These are phyloP conservation scores for Pilasporangium apinafurcum DNA, from an alignment of 352 stramenopile genomes.

Conservation along the genomic window DNA sequence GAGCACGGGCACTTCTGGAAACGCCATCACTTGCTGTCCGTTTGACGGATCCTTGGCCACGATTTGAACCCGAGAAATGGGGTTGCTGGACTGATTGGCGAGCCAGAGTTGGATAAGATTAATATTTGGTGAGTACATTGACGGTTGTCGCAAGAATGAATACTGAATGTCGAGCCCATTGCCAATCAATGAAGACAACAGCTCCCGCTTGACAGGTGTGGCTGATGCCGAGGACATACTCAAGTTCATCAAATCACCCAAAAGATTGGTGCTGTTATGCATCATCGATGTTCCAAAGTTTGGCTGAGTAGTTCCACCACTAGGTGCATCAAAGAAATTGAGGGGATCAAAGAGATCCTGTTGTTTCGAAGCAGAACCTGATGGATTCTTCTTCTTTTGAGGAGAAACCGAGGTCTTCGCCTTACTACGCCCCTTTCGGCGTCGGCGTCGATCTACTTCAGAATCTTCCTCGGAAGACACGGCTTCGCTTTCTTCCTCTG, in stretches of 20 bases:
- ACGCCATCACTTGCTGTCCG: conserved; percentile 54
- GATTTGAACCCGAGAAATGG: conserved; percentile 45
- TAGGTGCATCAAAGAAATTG: conserved; percentile 28
- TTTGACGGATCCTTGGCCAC: conserved; percentile 15
- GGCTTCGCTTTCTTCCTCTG: conserved; percentile 25
- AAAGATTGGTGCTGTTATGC: conserved; percentile 13
- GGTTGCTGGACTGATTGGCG: conserved; percentile 54
- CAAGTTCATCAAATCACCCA: conserved; percentile 59
- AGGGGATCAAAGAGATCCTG: conserved; percentile 39
- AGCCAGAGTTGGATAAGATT: conserved; percentile 72
- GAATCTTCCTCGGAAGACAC: conserved; percentile 32
- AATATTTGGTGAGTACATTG: conserved; percentile 53
- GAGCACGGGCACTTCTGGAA: conserved; percentile 77
- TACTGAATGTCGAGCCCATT: conserved; percentile 66
- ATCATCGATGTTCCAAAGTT: conserved; percentile 2
- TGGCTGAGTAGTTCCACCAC: conserved; percentile 3
- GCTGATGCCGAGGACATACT: conserved; percentile 29
- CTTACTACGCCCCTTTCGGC: conserved; percentile 9
- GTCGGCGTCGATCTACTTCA: conserved; percentile 25
- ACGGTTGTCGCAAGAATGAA: conserved; percentile 53
- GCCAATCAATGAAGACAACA: conserved; percentile 44
- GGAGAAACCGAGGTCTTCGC: conserved; percentile 9
- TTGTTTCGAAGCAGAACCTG: conserved; percentile 24
- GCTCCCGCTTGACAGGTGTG: conserved; percentile 25
- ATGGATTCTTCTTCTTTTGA: conserved; percentile 26